phyloP scores from a whole-genome alignment of 2,329 filamentous ascomycete species.

The Ophiosphaerella korrae region DNA sequence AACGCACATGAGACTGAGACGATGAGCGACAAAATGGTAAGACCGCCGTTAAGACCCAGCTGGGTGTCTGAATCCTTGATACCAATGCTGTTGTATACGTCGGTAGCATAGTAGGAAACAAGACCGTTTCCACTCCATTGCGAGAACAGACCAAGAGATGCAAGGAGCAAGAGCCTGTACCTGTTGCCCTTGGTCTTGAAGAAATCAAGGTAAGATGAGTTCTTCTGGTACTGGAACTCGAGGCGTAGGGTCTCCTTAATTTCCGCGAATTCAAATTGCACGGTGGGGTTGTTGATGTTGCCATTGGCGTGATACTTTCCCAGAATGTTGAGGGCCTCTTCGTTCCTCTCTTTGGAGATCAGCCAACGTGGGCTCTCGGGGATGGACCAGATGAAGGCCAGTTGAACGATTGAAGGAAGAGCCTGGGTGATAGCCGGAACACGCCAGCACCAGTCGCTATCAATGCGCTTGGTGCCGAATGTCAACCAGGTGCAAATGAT shows the following conservation, averaged over 20 bases:
- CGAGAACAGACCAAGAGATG: slow-evolving; percentile 69
- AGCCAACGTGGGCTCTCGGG: slow-evolving; percentile 66
- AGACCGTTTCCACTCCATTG: slow-evolving; percentile 72
- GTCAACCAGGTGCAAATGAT: slow-evolving; percentile 66
- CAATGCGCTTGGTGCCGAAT: slow-evolving; percentile 46
- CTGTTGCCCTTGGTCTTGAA: slow-evolving; percentile 62
- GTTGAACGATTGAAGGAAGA: slow-evolving; percentile 59
- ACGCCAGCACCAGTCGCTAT: slow-evolving; percentile 57
- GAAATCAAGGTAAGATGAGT: background rate
- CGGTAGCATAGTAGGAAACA: slow-evolving; percentile 69
- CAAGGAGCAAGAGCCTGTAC: slow-evolving; percentile 65
- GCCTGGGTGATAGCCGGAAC: slow-evolving; percentile 61
- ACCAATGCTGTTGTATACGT: slow-evolving; percentile 65
- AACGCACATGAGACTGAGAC: slow-evolving; percentile 62
- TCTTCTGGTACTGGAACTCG: background rate
- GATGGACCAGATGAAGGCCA: slow-evolving; percentile 67
- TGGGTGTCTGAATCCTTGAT: slow-evolving; percentile 54
- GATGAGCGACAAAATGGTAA: slow-evolving; percentile 64
- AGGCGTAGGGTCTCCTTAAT: slow-evolving; percentile 65
- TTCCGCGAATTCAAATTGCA: slow-evolving; percentile 70
- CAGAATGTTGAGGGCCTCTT: slow-evolving; percentile 66
- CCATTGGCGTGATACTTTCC: slow-evolving; percentile 69
- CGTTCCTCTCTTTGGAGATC: slow-evolving; percentile 65
- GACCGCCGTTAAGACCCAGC: slow-evolving; percentile 57
- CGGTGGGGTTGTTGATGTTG: slow-evolving; percentile 62